Base-by-base conservation (phyloP, 257 asterid species). In the Mitragyna speciosa region DNA sequence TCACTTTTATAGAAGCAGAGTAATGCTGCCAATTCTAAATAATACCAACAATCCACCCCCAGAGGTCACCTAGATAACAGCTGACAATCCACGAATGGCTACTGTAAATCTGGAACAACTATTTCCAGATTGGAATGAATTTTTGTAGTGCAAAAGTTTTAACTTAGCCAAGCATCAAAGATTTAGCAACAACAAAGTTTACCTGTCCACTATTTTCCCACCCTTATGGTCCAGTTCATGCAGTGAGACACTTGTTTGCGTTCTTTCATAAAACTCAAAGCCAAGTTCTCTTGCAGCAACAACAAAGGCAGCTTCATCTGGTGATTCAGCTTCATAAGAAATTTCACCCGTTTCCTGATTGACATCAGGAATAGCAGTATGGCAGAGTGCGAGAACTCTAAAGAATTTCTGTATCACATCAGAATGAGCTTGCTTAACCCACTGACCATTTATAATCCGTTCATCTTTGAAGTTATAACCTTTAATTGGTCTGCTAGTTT, bases 301-400 rank as follows among this genome's bases (percentile, higher is more conserved):
- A 61, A 95, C 99, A 83, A 95, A 95, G 19, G 98, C 98, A 77
- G 98, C 93, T 86, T 95, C 99, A 87, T 95, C 99, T 0, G 99
- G 99, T 20, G 98, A 95, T 89, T 95, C 99, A 11, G 99, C 99
- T 88, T 93, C 99, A 73, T 93, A 95, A 12, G 91, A 78, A 80
- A 93, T 89, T 78, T 91, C 93, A 47, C 91, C 88, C 5, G 93
- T 83, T 83, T 88, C 90, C 79, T 83, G 76, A 84, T 86, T 75
- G 72, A 92, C 88, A 61, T 95, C 99, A 11, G 99, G 98, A 87
- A 95, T 93, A 75, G 96, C 98, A 1, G 98, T 95, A 80, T 95
- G 99, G 86, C 99, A 95, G 77, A 93, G 84, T 0, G 99, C 98
- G 79, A 95, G 78, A 73, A 93, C 97, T 82, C 92, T 86, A 83